Evolutionary conservation across 1,284 basidiomycete species (phyloP).

Genomic region (Sanguinoderma infundibulare): DNA sequence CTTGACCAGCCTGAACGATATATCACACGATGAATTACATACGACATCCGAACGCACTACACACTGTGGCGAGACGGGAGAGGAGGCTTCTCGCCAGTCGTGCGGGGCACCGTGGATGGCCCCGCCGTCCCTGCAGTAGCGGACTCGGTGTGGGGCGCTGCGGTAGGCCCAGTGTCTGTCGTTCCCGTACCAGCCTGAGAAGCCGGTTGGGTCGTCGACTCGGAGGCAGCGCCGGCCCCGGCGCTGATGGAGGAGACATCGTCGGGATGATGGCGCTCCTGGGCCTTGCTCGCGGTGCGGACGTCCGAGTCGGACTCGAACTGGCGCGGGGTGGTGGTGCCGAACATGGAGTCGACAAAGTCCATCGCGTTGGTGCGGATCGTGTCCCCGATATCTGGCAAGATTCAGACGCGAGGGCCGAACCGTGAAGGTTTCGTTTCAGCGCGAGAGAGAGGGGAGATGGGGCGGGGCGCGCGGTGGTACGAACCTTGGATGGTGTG

Average conservation of each 20-base stretch:
- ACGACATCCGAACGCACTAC: neutral
- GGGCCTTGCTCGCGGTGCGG: constrained; percentile 8
- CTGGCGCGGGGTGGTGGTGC: constrained; percentile 29
- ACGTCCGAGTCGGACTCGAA: constrained; percentile 26
- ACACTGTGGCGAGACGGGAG: neutral
- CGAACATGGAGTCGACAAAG: constrained; percentile 35
- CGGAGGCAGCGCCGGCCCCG: too few relatives aligned
- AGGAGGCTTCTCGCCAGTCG: neutral
- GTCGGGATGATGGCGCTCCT: neutral
- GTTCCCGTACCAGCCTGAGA: too few relatives aligned
- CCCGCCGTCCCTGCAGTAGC: neutral
- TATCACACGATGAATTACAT: too few relatives aligned
- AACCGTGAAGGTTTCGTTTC: neutral
- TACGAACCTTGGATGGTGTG: constrained; percentile 27
- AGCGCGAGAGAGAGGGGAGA: neutral
- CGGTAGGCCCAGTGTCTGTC: neutral
- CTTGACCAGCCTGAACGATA: too few relatives aligned
- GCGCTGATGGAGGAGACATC: neutral
- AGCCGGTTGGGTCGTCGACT: too few relatives aligned
- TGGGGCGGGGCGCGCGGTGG: neutral
- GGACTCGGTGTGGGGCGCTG: neutral
- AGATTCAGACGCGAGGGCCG: neutral
- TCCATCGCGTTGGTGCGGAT: constrained; percentile 35
- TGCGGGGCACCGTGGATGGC: neutral
- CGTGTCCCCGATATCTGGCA: constrained; percentile 29